A percentile compares a stretch with the other conserved stretches of the same genome.
Evolutionary conservation across 495 filamentous ascomycete species (phyloP).

Genomic region (Gamarada debralockiae): DNA sequence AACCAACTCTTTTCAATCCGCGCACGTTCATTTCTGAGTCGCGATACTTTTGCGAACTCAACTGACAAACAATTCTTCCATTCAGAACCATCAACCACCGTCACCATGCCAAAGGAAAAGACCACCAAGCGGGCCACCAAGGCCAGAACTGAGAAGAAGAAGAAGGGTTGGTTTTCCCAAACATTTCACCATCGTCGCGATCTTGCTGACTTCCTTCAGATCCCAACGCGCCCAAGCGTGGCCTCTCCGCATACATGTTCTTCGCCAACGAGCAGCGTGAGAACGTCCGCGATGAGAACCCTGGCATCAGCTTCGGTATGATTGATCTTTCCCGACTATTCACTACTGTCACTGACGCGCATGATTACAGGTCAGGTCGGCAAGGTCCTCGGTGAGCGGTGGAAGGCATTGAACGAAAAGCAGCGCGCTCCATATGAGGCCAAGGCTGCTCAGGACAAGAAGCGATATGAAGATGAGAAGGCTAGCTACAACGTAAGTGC

Average conservation of each 20-base stretch:
- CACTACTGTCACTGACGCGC: not conserved
- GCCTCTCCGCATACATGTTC: slow-evolving; percentile 99
- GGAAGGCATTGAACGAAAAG: slow-evolving; percentile 90
- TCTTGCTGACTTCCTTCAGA: slow-evolving; percentile 48
- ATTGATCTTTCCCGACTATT: not conserved
- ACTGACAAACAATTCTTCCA: slow-evolving; percentile 40
- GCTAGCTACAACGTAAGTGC: slow-evolving; percentile 77
- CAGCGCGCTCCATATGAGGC: slow-evolving; percentile 90
- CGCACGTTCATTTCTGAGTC: not conserved
- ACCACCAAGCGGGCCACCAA: slow-evolving; percentile 53
- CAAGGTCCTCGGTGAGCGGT: slow-evolving; percentile 94
- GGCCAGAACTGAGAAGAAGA: slow-evolving; percentile 57
- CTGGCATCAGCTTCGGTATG: slow-evolving; percentile 93
- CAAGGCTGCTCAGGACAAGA: slow-evolving; percentile 95
- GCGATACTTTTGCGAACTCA: slow-evolving; percentile 32
- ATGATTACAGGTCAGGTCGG: slow-evolving; percentile 76
- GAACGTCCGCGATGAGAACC: slow-evolving; percentile 97
- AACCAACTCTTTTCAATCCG: slow-evolving; percentile 1
- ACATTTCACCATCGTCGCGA: not conserved
- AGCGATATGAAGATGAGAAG: slow-evolving; percentile 98
- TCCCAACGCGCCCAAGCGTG: slow-evolving; percentile 98
- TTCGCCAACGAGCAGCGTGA: slow-evolving; percentile 99
- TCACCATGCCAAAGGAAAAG: slow-evolving; percentile 76
- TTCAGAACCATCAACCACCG: slow-evolving; percentile 38
- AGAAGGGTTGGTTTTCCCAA: slow-evolving; percentile 65